Evolutionary conservation across 805 yeast species (phyloP).

Genomic region (Ogataea minuta): DNA sequence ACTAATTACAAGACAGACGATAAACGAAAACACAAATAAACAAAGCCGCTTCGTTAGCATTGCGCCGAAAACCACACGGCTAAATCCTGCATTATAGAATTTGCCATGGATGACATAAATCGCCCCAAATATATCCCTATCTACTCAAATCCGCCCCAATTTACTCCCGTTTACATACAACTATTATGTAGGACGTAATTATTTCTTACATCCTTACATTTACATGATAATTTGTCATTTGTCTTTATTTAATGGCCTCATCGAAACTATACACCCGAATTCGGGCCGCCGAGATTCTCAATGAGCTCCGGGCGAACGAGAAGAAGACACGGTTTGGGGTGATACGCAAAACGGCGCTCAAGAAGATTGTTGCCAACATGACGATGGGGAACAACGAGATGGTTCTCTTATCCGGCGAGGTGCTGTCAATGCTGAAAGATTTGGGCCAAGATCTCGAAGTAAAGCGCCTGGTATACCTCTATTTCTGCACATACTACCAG

Average conservation of each 20-base stretch:
- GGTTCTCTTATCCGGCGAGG: constrained; percentile 62
- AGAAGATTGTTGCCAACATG: constrained; percentile 77
- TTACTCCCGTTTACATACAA: too few species aligned
- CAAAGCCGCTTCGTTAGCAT: too few species aligned
- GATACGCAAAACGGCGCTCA: constrained; percentile 50
- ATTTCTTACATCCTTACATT: too few species aligned
- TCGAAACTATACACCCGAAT: constrained; percentile 28
- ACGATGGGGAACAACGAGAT: constrained; percentile 81
- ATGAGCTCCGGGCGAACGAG: constrained; percentile 34
- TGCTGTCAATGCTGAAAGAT: constrained; percentile 47
- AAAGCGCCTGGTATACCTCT: constrained; percentile 69
- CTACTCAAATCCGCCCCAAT: too few species aligned
- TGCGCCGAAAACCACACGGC: too few species aligned
- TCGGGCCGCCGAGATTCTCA: constrained; percentile 32
- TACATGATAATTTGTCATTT: too few species aligned
- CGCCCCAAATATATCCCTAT: too few species aligned
- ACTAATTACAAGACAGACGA: too few species aligned
- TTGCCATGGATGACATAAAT: too few species aligned
- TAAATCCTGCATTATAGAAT: too few species aligned
- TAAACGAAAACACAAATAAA: too few species aligned
- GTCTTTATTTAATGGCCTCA: constrained; percentile 23
- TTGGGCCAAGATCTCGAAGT: constrained; percentile 56
- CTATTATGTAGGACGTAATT: too few species aligned
- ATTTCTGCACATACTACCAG: constrained; percentile 57
- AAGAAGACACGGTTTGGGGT: constrained; percentile 38